Evolutionary conservation across 371 early-diverging fungal species (phyloP).

Genomic region (Phascolomyces articulosus): DNA sequence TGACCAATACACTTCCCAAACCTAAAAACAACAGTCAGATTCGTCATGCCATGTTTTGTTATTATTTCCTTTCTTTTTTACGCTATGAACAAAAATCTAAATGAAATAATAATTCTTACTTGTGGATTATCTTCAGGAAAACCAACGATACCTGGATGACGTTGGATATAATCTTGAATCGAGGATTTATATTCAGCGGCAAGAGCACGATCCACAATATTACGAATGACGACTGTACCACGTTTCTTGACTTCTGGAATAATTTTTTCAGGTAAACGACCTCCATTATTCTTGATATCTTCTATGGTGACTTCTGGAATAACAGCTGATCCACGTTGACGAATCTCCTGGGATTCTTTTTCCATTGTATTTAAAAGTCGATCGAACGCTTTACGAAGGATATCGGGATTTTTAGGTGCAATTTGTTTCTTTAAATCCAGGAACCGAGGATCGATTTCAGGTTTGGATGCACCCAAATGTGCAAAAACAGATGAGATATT

Average conservation of each 20-base stretch:
- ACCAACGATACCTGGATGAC: constrained; percentile 30
- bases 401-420: constrained; percentile 22
- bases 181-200: constrained; percentile 37
- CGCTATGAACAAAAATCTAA: too few relatives aligned
- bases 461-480: constrained; percentile 32
- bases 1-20: constrained; percentile 48
- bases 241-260: constrained; percentile 28
- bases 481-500: constrained; percentile 46
- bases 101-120: too few relatives aligned
- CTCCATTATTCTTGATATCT: constrained; percentile 34
- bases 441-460: constrained; percentile 27
- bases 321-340: constrained; percentile 27
- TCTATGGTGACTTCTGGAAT: constrained; percentile 32
- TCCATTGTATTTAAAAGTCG: constrained; percentile 28
- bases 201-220: constrained; percentile 27
- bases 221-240: constrained; percentile 38
- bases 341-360: constrained; percentile 30
- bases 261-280: constrained; percentile 28
- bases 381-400: constrained; percentile 30
- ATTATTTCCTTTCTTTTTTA: too few relatives aligned
- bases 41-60: too few relatives aligned
- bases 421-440: constrained; percentile 28
- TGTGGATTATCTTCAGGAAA: constrained; percentile 40
- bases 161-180: constrained; percentile 30
- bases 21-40: neutral